A percentile compares a stretch with the other conserved stretches of the same genome.
phyloP scores from a whole-genome alignment of 805 yeast species.

The Grigorovia humatica region DNA sequence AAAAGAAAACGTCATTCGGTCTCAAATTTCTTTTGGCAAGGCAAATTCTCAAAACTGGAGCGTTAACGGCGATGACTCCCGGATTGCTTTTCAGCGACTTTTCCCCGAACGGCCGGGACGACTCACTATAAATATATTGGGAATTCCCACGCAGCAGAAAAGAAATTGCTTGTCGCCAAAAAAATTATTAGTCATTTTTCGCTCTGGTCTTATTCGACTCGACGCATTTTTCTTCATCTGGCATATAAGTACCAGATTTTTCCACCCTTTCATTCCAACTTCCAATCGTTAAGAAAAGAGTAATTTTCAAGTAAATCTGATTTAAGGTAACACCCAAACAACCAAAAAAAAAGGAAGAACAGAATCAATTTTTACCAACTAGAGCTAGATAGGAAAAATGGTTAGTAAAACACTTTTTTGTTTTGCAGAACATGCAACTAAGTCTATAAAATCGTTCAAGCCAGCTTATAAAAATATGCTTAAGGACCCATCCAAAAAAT shows the following conservation, averaged over 20 bases:
- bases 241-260: background rate
- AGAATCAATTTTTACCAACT: too few relatives aligned
- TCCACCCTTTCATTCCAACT: background rate
- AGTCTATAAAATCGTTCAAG: conserved; percentile 25
- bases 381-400: background rate
- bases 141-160: background rate
- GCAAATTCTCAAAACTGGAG: background rate
- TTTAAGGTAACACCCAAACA: background rate
- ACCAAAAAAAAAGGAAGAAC: too few relatives aligned
- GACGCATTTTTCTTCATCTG: background rate
- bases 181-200: background rate
- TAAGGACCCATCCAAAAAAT: conserved; percentile 57
- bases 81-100: background rate
- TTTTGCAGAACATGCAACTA: conserved; percentile 6
- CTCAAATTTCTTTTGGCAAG: too few relatives aligned
- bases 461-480: conserved; percentile 44
- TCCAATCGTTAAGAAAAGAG: too few relatives aligned
- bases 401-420: background rate
- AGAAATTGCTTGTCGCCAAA: background rate
- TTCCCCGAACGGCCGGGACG: background rate
- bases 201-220: background rate
- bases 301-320: too few relatives aligned
- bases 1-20: background rate
- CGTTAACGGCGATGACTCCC: background rate
- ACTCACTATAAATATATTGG: too few relatives aligned